Conservation (phyloP, 1,284 basidiomycete species). For the Polyporus tsugae region DNA sequence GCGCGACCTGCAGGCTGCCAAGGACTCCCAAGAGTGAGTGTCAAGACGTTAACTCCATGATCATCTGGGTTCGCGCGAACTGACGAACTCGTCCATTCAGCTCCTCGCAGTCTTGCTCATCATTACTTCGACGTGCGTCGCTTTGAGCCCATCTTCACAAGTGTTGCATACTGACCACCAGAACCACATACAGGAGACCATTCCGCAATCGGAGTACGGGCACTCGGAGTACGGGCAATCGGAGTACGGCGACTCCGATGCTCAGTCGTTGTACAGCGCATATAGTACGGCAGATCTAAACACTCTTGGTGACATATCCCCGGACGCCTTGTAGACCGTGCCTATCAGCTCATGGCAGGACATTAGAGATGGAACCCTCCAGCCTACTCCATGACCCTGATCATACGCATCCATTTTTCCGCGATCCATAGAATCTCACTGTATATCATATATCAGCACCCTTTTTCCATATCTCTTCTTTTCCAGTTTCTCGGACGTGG, state of each 20-base stretch:
- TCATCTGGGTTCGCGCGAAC: neutral
- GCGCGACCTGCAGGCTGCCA: slow-evolving; percentile 83
- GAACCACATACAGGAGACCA: neutral
- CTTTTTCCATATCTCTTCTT: neutral
- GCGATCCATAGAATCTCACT: neutral
- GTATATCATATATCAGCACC: neutral
- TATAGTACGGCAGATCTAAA: slow-evolving; percentile 67
- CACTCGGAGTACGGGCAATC: slow-evolving; percentile 75
- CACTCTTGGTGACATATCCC: slow-evolving; percentile 79
- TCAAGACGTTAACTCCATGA: no score
- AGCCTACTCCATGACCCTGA: neutral
- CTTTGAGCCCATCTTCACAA: neutral
- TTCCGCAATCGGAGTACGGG: slow-evolving; percentile 48
- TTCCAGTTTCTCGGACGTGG: neutral
- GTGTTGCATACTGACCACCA: slow-evolving; percentile 16
- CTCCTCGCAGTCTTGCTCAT: slow-evolving; percentile 86
- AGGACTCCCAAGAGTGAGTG: slow-evolving; percentile 87
- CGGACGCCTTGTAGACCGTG: slow-evolving; percentile 58
- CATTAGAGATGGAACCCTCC: neutral
- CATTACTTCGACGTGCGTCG: slow-evolving; percentile 92
- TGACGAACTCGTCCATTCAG: slow-evolving; percentile 48
- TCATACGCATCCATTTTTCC: neutral
- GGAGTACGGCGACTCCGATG: slow-evolving; percentile 70
- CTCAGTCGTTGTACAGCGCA: slow-evolving; percentile 66
- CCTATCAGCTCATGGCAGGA: neutral